Percentiles rank a stretch among this genome's conserved stretches.
phyloP scores from a whole-genome alignment of 805 yeast genomes.

The Lachancea thermotolerans region DNA sequence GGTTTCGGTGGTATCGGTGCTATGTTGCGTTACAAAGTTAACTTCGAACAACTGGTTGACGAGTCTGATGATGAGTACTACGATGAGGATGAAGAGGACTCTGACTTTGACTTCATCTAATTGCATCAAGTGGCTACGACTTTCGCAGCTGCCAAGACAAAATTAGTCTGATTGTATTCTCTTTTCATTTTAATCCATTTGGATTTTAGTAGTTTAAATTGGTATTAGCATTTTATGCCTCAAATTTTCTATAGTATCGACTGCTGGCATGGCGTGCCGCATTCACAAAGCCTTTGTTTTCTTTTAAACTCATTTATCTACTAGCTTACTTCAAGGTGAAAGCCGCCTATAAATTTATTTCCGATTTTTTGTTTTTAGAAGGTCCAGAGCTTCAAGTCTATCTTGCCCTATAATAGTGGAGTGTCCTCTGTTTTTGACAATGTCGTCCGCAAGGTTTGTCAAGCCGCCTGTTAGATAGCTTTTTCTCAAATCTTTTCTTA shows the following conservation, averaged over 20 bases:
- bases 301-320: neutral
- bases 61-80: constrained; percentile 86
- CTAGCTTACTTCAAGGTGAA: neutral
- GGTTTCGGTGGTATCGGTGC: constrained; percentile 99
- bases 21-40: constrained; percentile 88
- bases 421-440: constrained; percentile 64
- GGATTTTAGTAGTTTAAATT: constrained; percentile 1
- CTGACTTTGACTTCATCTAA: constrained; percentile 34
- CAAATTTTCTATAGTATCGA: no score
- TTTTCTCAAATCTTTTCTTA: constrained; percentile 57
- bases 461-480: constrained; percentile 77
- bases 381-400: constrained; percentile 60
- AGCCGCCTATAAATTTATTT: neutral
- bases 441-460: constrained; percentile 67
- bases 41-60: constrained; percentile 89
- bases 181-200: neutral
- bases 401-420: constrained; percentile 63
- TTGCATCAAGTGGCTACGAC: constrained; percentile 3
- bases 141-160: neutral
- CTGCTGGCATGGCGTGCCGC: no score
- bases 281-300: no score
- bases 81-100: constrained; percentile 45
- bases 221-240: constrained; percentile 4
- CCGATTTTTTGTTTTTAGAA: constrained; percentile 36
- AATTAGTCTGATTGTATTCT: neutral